Base-by-base conservation (phyloP, 2,329 filamentous ascomycete species). In the Zymoseptoria passerinii region DNA sequence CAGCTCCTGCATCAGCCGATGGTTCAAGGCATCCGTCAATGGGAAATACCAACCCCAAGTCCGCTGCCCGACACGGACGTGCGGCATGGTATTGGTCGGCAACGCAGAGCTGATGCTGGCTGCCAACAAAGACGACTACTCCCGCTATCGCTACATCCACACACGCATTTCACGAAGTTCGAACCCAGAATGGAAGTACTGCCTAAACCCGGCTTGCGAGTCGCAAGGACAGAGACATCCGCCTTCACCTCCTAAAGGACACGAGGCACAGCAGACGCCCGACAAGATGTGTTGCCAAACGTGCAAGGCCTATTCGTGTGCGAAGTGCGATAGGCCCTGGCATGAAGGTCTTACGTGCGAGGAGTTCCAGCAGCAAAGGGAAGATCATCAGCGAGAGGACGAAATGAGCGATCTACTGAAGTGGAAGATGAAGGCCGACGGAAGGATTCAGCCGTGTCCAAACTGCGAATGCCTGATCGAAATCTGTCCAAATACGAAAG, bases 151-250 rank as follows among this genome's bases (percentile, higher is more conserved):
- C 8, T 40, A 35, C 52, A 54, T 40, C 35, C 35, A 44, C 13
- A 44, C 35, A 13, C 28, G 52, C 52, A 54, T 20, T 29, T 27
- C n/a, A 6, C 52, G 49, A 16, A 27, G 48, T 23, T 28, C 28
- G 19, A 19, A 48, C 20, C 50, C 29, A n/a, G 35, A 54, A 16
- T 20, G 28, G 50, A 53, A 52, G 48, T 19, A 23, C 13, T 40
- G 28, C 40, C 23, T 54, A 28, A 8, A 18, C 40, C 29, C 52
- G 16, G 28, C 28, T 7, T 54, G 52, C 29, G 28, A 54, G 44
- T n/a, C 29, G n/a, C 40, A 35, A 48, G 50, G 53, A 58, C 28
- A 53, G 54, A 9, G 44, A 76, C 48, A 56, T 61, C 51, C 50
- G 50, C 49, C 50, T 28, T 16, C 35, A n/a, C 35, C 35, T 44